Percentiles rank a stretch among this genome's conserved stretches.
Evolutionary conservation across 2,329 filamentous ascomycete genomes (phyloP).

Genomic region (Trichoderma gracile): DNA sequence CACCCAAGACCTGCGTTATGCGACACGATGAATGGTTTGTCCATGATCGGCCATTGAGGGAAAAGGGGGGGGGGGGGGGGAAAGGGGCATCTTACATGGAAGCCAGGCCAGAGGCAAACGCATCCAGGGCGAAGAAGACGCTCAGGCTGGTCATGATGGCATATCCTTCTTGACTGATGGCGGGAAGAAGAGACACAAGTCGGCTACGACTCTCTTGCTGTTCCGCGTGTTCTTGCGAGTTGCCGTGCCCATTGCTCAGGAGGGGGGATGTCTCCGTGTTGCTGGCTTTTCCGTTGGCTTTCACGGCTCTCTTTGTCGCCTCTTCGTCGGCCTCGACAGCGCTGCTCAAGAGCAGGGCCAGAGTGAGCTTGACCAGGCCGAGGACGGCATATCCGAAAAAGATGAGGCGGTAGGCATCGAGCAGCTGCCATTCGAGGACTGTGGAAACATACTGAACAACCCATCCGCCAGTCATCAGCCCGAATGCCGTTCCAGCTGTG

Average conservation of each 20-base stretch:
- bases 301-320: neutral
- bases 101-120: conserved; percentile 69
- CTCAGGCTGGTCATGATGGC: conserved; percentile 61
- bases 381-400: conserved; percentile 60
- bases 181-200: conserved; percentile 46
- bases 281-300: neutral
- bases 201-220: neutral
- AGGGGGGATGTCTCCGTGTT: conserved; percentile 35
- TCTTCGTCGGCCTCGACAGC: conserved; percentile 44
- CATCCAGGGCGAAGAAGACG: conserved; percentile 67
- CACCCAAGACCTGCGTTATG: conserved; percentile 52
- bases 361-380: conserved; percentile 57
- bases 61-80: too few relatives aligned
- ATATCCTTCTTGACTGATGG: conserved; percentile 58
- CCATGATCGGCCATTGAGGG: too few relatives aligned
- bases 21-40: conserved; percentile 24
- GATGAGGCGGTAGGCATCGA: conserved; percentile 54
- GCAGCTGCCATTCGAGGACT: conserved; percentile 44
- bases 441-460: conserved; percentile 52
- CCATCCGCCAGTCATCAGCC: conserved; percentile 62
- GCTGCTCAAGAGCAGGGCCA: conserved; percentile 52
- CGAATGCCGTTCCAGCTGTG: conserved; percentile 60
- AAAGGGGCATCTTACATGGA: conserved; percentile 56
- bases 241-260: conserved; percentile 27
- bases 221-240: neutral